Evolutionary conservation across 345 rosid species (phyloP).

Genomic region (Diplotaxis tenuifolia): DNA sequence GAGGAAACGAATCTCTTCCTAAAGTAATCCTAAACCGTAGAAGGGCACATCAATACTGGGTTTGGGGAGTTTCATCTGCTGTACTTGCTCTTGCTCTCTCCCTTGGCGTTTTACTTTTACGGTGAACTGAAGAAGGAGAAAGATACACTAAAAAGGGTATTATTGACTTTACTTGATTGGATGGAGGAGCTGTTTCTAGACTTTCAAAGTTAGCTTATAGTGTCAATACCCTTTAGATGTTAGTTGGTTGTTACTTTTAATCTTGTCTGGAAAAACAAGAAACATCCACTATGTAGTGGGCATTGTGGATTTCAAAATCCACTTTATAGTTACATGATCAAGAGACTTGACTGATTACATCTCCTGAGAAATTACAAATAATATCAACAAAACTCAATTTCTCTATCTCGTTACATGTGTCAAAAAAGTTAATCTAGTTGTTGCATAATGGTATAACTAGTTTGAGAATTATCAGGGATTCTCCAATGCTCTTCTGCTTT

Average conservation of each 20-base stretch:
- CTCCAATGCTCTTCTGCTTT: not conserved
- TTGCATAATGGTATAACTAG: not conserved
- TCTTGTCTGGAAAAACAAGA: constrained; percentile 13
- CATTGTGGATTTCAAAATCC: constrained; percentile 18
- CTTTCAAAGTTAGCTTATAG: constrained; percentile 17
- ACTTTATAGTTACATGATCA: constrained; percentile 6
- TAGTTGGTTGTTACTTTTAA: constrained; percentile 17
- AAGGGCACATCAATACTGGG: constrained; percentile 63
- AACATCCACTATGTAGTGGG: constrained; percentile 22
- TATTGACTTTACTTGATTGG: constrained; percentile 12
- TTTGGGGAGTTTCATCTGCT: constrained; percentile 59
- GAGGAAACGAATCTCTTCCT: constrained; percentile 60
- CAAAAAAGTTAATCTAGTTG: not conserved
- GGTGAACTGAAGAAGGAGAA: constrained; percentile 11
- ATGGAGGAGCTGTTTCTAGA: constrained; percentile 19
- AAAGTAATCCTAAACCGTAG: constrained; percentile 68
- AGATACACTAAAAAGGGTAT: not conserved
- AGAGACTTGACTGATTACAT: constrained; percentile 2
- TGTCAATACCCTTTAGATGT: constrained; percentile 29
- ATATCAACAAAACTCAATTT: not conserved
- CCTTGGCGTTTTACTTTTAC: constrained; percentile 43
- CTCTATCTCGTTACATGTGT: not conserved
- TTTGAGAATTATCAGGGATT: constrained; percentile 1
- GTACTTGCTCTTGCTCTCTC: constrained; percentile 43
- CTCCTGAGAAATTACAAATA: not conserved